Evolutionary conservation across 2,329 filamentous ascomycete species (phyloP).

Genomic region (Neospermospora avenae): DNA sequence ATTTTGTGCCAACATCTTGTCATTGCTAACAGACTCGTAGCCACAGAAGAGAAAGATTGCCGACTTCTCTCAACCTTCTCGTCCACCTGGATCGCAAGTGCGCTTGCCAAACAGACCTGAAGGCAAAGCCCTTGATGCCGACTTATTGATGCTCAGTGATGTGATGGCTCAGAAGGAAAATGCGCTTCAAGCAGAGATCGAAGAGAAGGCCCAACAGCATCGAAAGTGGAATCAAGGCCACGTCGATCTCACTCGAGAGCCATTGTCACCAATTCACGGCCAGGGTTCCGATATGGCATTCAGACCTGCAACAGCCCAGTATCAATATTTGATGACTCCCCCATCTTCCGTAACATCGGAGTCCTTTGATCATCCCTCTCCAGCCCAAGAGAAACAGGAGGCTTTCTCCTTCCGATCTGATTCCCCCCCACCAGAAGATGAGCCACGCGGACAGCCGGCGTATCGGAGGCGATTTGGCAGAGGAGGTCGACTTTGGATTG

Average conservation of each 20-base stretch:
- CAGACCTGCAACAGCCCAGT: constrained; percentile 66
- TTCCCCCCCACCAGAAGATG: constrained; percentile 33
- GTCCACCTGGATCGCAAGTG: constrained; percentile 59
- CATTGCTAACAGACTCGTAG: constrained; percentile 35
- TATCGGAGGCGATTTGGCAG: constrained; percentile 84
- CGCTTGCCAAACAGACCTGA: constrained; percentile 69
- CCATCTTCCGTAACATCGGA: constrained; percentile 45
- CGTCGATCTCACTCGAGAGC: constrained; percentile 81
- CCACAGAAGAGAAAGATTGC: constrained; percentile 69
- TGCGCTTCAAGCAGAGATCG: constrained; percentile 76
- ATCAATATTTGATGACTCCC: constrained; percentile 64
- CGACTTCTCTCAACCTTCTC: constrained; percentile 55
- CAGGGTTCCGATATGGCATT: constrained; percentile 60
- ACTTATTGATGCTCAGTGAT: constrained; percentile 74
- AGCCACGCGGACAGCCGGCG: constrained; percentile 46
- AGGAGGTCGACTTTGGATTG: constrained; percentile 81
- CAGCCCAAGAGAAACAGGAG: constrained; percentile 29
- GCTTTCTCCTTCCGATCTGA: constrained; percentile 25
- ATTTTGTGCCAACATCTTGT: constrained; percentile 34
- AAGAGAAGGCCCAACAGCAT: constrained; percentile 83
- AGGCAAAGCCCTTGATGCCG: constrained; percentile 69
- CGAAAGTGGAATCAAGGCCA: constrained; percentile 88
- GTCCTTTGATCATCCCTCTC: constrained; percentile 35
- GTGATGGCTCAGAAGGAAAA: constrained; percentile 78
- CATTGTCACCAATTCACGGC: constrained; percentile 75